Percentiles rank a stretch among this genome's conserved stretches.
Evolutionary conservation across 2,329 filamentous ascomycete genomes (phyloP).

Genomic region (Alternaria infectoria): DNA sequence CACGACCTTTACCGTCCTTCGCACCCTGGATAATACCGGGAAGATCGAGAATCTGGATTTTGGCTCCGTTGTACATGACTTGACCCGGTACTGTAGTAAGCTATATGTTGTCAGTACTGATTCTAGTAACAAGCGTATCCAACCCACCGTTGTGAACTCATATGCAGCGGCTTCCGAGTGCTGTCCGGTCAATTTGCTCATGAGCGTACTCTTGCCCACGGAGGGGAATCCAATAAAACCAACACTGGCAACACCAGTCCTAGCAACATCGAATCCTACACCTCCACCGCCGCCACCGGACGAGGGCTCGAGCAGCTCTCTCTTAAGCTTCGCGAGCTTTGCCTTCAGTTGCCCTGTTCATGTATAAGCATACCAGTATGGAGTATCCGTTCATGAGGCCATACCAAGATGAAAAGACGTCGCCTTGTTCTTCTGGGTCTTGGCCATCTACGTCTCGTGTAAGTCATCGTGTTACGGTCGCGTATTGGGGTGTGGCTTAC

Average conservation of each 20-base stretch:
- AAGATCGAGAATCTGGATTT: slow-evolving; percentile 97
- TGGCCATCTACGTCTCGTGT: slow-evolving; percentile 73
- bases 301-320: slow-evolving; percentile 86
- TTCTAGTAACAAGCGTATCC: neutral
- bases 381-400: neutral
- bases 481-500: slow-evolving; percentile 58
- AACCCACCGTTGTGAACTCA: slow-evolving; percentile 82
- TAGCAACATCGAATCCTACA: slow-evolving; percentile 93
- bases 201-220: slow-evolving; percentile 96
- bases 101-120: slow-evolving; percentile 24
- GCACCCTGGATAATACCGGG: slow-evolving; percentile 99
- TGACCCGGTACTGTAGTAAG: slow-evolving; percentile 96
- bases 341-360: slow-evolving; percentile 82
- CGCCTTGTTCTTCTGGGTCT: slow-evolving; percentile 96
- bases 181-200: slow-evolving; percentile 92
- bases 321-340: slow-evolving; percentile 96
- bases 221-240: slow-evolving; percentile 99
- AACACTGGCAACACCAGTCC: slow-evolving; percentile 95
- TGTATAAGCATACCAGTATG: slow-evolving; percentile 30
- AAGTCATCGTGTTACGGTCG: slow-evolving; percentile 24
- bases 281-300: slow-evolving; percentile 84
- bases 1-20: slow-evolving; percentile 96
- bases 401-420: slow-evolving; percentile 87
- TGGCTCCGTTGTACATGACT: slow-evolving; percentile 94
- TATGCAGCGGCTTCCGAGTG: slow-evolving; percentile 97